phyloP scores from a whole-genome alignment of 1,284 basidiomycete genomes.

The Ustilago tritici region DNA sequence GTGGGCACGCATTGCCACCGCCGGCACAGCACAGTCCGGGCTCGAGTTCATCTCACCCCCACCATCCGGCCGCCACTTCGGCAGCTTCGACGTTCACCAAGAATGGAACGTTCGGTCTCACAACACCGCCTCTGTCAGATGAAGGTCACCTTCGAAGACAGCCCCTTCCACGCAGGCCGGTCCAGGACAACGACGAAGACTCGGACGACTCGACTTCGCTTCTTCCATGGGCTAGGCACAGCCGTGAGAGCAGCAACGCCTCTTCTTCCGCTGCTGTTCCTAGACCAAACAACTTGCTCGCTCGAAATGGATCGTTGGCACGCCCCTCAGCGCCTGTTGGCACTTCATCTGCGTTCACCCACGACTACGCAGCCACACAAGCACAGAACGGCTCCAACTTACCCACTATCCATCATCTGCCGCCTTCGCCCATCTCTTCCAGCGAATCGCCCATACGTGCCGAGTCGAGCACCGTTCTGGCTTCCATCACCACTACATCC shows the following conservation, averaged over 20 bases:
- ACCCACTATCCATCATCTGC: conserved; percentile 46
- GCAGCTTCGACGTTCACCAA: conserved; percentile 24
- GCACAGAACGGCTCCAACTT: conserved; percentile 14
- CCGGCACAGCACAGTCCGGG: conserved; percentile 10
- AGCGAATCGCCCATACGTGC: conserved; percentile 48
- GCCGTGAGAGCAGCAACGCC: conserved; percentile 36
- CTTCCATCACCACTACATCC: conserved; percentile 39
- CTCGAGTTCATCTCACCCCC: conserved; percentile 22
- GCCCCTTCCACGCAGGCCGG: conserved; percentile 12
- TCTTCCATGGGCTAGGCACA: conserved; percentile 62
- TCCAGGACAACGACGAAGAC: conserved; percentile 46
- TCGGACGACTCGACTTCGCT: conserved; percentile 61
- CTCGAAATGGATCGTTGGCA: conserved; percentile 27
- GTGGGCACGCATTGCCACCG: conserved; percentile 15
- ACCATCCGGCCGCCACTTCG: conserved; percentile 2
- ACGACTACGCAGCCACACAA: conserved; percentile 15
- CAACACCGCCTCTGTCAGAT: conserved; percentile 62
- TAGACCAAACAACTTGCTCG: conserved; percentile 4
- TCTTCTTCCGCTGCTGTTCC: conserved; percentile 21
- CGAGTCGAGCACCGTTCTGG: conserved; percentile 14
- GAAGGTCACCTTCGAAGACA: conserved; percentile 57
- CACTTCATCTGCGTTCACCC: conserved; percentile 37
- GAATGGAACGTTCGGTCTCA: conserved; percentile 46
- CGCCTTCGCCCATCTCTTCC: conserved; percentile 62
- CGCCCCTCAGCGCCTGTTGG: conserved; percentile 27